Evolutionary conservation across 805 yeast genomes (phyloP).

Genomic region (Cyberlindnera misumaiensis): DNA sequence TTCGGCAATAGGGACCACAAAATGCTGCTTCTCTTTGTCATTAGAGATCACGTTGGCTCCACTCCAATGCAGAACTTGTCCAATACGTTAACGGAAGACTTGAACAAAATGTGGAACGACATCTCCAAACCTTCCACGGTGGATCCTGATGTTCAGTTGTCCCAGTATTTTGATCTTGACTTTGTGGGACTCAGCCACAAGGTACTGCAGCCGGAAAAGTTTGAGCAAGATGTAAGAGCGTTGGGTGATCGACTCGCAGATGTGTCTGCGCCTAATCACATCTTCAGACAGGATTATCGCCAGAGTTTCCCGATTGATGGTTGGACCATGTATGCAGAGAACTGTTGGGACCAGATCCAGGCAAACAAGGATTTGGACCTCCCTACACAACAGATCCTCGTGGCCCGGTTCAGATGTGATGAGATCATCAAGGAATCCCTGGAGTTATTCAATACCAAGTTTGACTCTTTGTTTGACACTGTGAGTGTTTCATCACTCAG

Average conservation of each 20-base stretch:
- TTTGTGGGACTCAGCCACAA: slow-evolving; percentile 84
- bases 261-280: slow-evolving; percentile 21
- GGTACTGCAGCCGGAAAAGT: slow-evolving; percentile 68
- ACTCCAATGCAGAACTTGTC: slow-evolving; percentile 75
- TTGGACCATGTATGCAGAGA: slow-evolving; percentile 86
- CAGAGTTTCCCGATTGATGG: slow-evolving; percentile 91
- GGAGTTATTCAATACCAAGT: slow-evolving; percentile 18
- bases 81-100: slow-evolving; percentile 61
- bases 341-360: slow-evolving; percentile 93
- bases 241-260: slow-evolving; percentile 57
- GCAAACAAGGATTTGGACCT: slow-evolving; percentile 88
- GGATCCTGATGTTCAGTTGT: slow-evolving; percentile 40
- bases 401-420: slow-evolving; percentile 91
- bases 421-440: slow-evolving; percentile 54
- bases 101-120: slow-evolving; percentile 70
- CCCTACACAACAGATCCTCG: slow-evolving; percentile 94
- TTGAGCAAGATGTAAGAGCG: slow-evolving; percentile 48
- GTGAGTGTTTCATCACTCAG: slow-evolving; percentile 12
- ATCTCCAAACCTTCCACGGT: slow-evolving; percentile 68
- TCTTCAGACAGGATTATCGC: slow-evolving; percentile 68
- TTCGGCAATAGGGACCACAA: slow-evolving; percentile 63
- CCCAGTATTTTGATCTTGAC: slow-evolving; percentile 78
- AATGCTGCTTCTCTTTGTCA: slow-evolving; percentile 74
- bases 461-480: slow-evolving; percentile 3
- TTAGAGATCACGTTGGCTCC: slow-evolving; percentile 84